phyloP scores from a whole-genome alignment of 345 rosid species.

The Corchorus olitorius region DNA sequence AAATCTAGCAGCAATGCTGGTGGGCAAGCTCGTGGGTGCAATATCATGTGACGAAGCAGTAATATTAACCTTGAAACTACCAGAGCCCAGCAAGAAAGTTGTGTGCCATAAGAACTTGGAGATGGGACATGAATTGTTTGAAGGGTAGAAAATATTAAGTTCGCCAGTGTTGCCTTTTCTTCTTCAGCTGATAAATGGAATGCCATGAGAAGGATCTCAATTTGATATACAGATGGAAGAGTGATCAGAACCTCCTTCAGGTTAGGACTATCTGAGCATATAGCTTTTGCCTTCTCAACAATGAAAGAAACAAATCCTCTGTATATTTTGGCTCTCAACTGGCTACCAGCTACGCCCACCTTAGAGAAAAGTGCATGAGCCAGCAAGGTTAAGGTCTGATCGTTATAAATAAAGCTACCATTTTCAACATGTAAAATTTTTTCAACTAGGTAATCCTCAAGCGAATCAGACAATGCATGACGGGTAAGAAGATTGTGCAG shows the following conservation, averaged over 20 bases:
- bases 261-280: slow-evolving; percentile 51
- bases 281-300: slow-evolving; percentile 49
- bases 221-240: slow-evolving; percentile 86
- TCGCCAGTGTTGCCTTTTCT: slow-evolving; percentile 69
- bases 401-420: slow-evolving; percentile 62
- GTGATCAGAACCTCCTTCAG: slow-evolving; percentile 62
- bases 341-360: slow-evolving; percentile 62
- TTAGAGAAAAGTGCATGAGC: slow-evolving; percentile 68
- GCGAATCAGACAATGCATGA: slow-evolving; percentile 61
- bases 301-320: slow-evolving; percentile 60
- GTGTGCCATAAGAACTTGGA: slow-evolving; percentile 37
- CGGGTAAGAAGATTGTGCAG: slow-evolving; percentile 63
- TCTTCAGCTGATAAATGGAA: slow-evolving; percentile 80
- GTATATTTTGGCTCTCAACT: slow-evolving; percentile 66
- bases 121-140: slow-evolving; percentile 46
- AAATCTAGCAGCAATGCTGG: slow-evolving; percentile 67
- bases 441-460: slow-evolving; percentile 76
- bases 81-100: slow-evolving; percentile 85
- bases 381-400: slow-evolving; percentile 72
- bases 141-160: slow-evolving; percentile 54
- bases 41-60: slow-evolving; percentile 79
- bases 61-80: slow-evolving; percentile 83
- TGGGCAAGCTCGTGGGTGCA: slow-evolving; percentile 70
- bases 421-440: slow-evolving; percentile 71
- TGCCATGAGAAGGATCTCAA: slow-evolving; percentile 90